A percentile compares a stretch with the other conserved stretches of the same genome.
Conservation (phyloP, 2,329 filamentous ascomycete genomes). For the Dactylellina parvicollis region DNA sequence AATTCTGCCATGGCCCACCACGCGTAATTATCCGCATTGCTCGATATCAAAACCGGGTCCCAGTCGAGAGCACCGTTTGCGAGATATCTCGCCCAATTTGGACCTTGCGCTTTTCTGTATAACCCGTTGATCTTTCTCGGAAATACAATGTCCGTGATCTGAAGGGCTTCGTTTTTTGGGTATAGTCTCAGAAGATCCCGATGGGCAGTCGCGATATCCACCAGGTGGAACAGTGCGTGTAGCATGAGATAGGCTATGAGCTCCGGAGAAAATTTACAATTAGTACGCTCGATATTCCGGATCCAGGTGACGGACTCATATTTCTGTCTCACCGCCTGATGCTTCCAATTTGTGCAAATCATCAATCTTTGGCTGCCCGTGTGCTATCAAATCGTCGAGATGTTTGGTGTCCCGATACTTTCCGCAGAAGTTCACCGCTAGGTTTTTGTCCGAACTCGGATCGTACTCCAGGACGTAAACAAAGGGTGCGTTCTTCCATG, state of each 20-base stretch:
- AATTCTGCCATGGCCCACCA: conserved; percentile 8
- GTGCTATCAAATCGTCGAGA: neutral
- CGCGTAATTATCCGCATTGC: conserved; percentile 18
- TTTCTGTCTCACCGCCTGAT: neutral
- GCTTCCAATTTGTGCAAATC: neutral
- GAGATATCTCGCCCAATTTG: neutral
- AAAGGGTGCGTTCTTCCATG: neutral
- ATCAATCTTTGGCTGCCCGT: neutral
- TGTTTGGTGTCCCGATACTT: neutral
- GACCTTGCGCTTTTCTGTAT: neutral
- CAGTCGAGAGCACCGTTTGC: neutral
- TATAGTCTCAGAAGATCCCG: neutral
- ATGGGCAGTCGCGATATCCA: conserved; percentile 1
- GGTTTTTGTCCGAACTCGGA: neutral
- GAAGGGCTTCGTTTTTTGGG: neutral
- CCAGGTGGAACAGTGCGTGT: conserved; percentile 11
- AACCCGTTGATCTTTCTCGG: neutral
- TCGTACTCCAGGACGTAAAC: neutral
- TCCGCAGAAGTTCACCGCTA: neutral
- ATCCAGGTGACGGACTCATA: neutral
- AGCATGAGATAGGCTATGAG: conserved; percentile 1
- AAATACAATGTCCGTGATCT: neutral
- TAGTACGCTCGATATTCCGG: neutral
- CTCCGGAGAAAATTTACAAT: neutral
- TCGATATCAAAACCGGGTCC: neutral